Evolutionary conservation across 2,329 filamentous ascomycete species (phyloP).

Genomic region (Elsinoe ampelina): DNA sequence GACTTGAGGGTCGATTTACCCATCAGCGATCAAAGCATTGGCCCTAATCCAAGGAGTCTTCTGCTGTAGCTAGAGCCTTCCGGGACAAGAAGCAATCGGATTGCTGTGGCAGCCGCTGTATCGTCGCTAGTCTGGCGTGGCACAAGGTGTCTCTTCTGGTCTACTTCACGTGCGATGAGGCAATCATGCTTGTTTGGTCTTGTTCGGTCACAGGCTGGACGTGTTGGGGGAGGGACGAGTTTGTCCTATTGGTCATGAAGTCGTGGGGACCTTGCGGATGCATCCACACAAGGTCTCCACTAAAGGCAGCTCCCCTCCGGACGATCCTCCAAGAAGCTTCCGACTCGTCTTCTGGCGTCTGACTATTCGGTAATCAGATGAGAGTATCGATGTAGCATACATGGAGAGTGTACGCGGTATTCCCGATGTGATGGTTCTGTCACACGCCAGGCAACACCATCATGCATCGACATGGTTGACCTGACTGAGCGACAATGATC

Average conservation of each 20-base stretch:
- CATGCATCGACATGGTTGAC: background rate
- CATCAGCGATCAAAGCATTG: conserved; percentile 2
- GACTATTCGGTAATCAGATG: conserved; percentile 1
- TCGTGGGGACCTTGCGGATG: conserved; percentile 2
- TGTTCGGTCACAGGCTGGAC: conserved; percentile 1
- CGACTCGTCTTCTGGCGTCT: background rate
- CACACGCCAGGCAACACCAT: conserved; percentile 5
- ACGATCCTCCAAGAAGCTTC: background rate
- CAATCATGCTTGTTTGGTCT: conserved; percentile 7
- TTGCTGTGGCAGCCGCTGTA: conserved; percentile 1
- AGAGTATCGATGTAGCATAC: background rate
- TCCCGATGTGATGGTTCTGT: conserved; percentile 8
- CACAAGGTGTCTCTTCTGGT: background rate
- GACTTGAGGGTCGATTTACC: background rate
- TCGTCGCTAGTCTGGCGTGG: conserved; percentile 2
- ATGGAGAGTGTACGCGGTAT: background rate
- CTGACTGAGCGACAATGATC: background rate
- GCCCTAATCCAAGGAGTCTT: no score
- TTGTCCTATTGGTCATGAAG: background rate
- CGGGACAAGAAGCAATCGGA: background rate
- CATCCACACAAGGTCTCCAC: background rate
- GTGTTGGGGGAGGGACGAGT: background rate
- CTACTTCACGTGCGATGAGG: conserved; percentile 4
- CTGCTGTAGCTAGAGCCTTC: background rate
- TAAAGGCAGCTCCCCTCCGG: background rate